Evolutionary conservation across 345 rosid genomes (phyloP).

Genomic region (Eucalyptus curtisii): DNA sequence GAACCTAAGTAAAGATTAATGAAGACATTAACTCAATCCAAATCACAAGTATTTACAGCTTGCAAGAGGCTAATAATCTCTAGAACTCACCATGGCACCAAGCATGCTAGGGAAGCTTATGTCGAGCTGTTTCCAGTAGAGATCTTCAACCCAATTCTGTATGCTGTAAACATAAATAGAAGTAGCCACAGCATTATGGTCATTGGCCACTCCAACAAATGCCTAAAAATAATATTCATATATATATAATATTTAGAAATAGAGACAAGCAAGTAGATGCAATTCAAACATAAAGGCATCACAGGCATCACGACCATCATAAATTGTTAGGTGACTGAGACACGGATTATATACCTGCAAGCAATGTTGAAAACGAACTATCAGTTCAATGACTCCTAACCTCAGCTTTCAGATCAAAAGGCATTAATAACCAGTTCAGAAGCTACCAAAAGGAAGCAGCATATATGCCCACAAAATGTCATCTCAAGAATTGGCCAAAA

Average conservation of each 20-base stretch:
- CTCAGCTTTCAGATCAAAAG: slow-evolving; percentile 29
- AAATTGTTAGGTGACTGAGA: background rate
- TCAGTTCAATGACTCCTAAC: slow-evolving; percentile 64
- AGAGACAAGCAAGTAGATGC: background rate
- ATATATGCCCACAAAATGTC: background rate
- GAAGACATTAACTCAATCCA: background rate
- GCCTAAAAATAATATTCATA: slow-evolving; percentile 17
- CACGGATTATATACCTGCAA: slow-evolving; percentile 37
- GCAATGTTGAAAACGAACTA: slow-evolving; percentile 70
- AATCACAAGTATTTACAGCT: background rate
- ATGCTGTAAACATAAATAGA: slow-evolving; percentile 30
- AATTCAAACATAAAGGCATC: too few relatives aligned
- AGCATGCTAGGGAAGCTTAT: slow-evolving; percentile 72
- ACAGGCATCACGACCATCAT: too few relatives aligned
- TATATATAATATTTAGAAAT: background rate
- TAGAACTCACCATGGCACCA: slow-evolving; percentile 66
- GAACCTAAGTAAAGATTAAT: slow-evolving; percentile 35
- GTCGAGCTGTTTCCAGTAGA: slow-evolving; percentile 88
- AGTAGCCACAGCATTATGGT: slow-evolving; percentile 34
- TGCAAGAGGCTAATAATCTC: background rate
- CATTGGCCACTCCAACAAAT: slow-evolving; percentile 54
- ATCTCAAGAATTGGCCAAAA: too few relatives aligned
- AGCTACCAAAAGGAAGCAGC: background rate
- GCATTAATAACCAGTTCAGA: background rate
- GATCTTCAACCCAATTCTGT: slow-evolving; percentile 63